Evolutionary conservation across 1,284 basidiomycete species (phyloP), one percentile per base, ranked within the genome.

Genomic region (Pseudozyma flocculosa): DNA sequence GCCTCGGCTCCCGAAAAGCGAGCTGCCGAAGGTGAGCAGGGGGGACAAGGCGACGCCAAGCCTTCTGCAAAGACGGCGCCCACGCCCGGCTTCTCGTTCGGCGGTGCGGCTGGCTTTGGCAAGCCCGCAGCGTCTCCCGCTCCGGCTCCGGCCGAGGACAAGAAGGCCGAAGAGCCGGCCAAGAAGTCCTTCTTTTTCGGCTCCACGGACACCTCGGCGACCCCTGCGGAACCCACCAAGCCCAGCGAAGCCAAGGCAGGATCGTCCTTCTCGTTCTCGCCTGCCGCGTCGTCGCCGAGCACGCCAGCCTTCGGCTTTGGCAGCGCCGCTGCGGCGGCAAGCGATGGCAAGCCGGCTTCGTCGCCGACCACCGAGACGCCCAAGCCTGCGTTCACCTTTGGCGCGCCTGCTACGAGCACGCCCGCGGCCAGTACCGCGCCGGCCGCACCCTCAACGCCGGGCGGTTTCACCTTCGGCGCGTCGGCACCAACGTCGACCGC

Each of bases 381-480:
- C 2, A 52, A 48, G 32, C 44, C 61, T 8, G 47, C 51, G 7
- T 72, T 72, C 52, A 54, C 54, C 45, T 72, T 72, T 24, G 56
- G 50, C 37, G 50, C 54, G 14, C 48, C 42, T 38, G 5, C 37
- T 17, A 38, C 37, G n/a, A 21, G 26, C 11, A 38, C 37, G 37
- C 37, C 37, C 5, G 4, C 37, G 7, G 19, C 5, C 14, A 19
- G 19, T 17, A 43, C 26, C 26, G 18, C 41, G 23, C 26, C 41
- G 4, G 23, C 15, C n/a, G 26, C 22, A 8, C 7, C 41, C 26
- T 3, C 8, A 7, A 17, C 22, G 15, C 4, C 22, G 3, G 22
- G 19, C 22, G 39, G 10, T 19, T 26, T 26, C 23, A 43, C 17
- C 23, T 43, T 43, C 17, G 26, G 23, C 23, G 41, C 19, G 3